Evolutionary conservation across 2,329 filamentous ascomycete genomes (phyloP).

Genomic region (Juglanconis oblonga): DNA sequence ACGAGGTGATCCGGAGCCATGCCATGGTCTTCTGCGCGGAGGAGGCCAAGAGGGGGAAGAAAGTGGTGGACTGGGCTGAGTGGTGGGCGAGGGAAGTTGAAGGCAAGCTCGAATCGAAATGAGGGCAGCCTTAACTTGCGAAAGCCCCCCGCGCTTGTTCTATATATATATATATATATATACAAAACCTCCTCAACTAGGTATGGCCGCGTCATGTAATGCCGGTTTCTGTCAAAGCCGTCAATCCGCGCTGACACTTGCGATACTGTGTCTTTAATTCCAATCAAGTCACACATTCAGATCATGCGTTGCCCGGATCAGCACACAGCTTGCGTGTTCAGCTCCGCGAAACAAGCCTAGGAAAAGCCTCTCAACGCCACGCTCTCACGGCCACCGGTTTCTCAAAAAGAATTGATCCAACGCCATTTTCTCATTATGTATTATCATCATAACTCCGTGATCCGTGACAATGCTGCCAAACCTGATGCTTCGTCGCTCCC

Average conservation of each 20-base stretch:
- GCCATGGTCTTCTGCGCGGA: conserved; percentile 93
- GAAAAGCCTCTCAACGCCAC: no score
- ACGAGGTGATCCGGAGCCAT: conserved; percentile 86
- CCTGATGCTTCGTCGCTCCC: not conserved
- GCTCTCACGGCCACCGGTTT: no score
- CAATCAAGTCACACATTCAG: no score
- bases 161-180: not conserved
- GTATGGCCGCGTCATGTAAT: not conserved
- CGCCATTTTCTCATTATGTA: no score
- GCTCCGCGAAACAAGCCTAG: no score
- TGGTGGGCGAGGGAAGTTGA: conserved; percentile 69
- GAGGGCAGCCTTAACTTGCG: not conserved
- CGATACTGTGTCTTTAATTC: no score
- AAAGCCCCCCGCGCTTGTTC: not conserved
- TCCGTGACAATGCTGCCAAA: not conserved
- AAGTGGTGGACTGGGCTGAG: conserved; percentile 68
- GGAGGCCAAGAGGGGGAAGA: conserved; percentile 68
- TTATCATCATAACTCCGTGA: no score
- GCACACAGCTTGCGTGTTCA: no score
- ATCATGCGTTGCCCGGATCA: no score
- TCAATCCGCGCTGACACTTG: no score
- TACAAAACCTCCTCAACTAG: not conserved
- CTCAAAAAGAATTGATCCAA: no score
- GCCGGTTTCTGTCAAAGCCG: no score
- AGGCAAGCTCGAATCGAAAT: conserved; percentile 16